Evolutionary conservation across 345 rosid species (phyloP), one percentile per base, ranked within the genome.

Genomic region (Bretschneidera sinensis): DNA sequence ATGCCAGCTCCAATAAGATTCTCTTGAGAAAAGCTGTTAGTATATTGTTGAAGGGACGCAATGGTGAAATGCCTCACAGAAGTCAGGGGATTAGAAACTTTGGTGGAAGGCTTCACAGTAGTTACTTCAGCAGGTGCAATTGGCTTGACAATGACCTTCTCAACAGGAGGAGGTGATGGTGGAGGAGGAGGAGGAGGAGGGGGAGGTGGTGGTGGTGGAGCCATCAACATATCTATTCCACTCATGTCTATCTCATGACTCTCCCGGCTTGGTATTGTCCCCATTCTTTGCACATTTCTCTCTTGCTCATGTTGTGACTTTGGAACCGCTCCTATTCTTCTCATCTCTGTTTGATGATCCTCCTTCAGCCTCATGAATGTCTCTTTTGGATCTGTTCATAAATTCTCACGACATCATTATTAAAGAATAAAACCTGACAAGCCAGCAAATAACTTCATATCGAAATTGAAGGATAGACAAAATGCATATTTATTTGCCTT

Each of bases 21-120:
- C 57, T 91, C 97, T 75, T 78, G 95, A 70, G 96, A 82, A 80
- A 95, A 95, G 85, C 99, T 95, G 59, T 86, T 86, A 24, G 99
- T 95, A 65, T 78, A 88, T 65, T 86, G 96, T 67, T 95, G 99
- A 81, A 95, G 99, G 58, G 87, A 80, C 43, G 99, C 99, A 63
- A 95, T 86, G 58, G 88, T 83, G 67, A 83, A 95, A 65, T 80
- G 78, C 78, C 71, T 88, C 39, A 90, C 96, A 71, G 92, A 86
- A 25, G 82, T 74, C 24, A 54, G 25, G 31, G 70, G 83, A 17
- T 58, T 74, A 23, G 39, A 68, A 24, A 65, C 51, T 78, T 73
- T 83, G 31, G 76, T 54, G 22, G 90, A 78, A 72, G 86, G 71
- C 73, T 78, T 82, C 22, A 43, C 57, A 10, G 69, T 17, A 54